Conservation (phyloP, 1,284 basidiomycete species). For the Puccinia novopanici region DNA sequence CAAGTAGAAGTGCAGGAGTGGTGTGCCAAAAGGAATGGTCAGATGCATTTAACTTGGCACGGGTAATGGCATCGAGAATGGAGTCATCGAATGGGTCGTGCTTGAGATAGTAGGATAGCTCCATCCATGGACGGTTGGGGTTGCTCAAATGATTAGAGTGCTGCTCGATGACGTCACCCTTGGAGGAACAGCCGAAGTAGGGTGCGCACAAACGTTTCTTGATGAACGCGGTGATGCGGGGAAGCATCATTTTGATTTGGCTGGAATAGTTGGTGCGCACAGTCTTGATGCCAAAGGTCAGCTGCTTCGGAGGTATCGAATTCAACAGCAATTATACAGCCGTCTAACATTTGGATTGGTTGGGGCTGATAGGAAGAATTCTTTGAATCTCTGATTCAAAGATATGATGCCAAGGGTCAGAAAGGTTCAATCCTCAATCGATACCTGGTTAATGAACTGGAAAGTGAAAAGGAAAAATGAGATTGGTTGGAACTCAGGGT, state of each 20-base stretch:
- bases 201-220: constrained; percentile 44
- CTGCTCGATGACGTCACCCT: constrained; percentile 24
- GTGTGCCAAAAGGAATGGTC: background rate
- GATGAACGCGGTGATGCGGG: constrained; percentile 53
- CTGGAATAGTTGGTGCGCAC: constrained; percentile 53
- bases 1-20: constrained; percentile 35
- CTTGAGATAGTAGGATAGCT: constrained; percentile 45
- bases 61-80: constrained; percentile 38
- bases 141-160: background rate
- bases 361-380: constrained; percentile 54
- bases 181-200: background rate
- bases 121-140: constrained; percentile 12
- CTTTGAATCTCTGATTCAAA: constrained; percentile 54
- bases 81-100: constrained; percentile 44
- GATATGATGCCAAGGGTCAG: constrained; percentile 54
- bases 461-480: background rate
- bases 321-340: constrained; percentile 53
- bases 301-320: constrained; percentile 56
- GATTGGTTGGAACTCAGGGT: background rate
- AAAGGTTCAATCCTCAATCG: constrained; percentile 55
- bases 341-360: constrained; percentile 52
- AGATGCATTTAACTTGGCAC: constrained; percentile 24
- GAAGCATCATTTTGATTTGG: no score
- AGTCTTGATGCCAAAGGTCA: constrained; percentile 54
- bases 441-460: constrained; percentile 54